phyloP scores from a whole-genome alignment of 768 basidiomycete species.

The Hypholoma sublateritium region DNA sequence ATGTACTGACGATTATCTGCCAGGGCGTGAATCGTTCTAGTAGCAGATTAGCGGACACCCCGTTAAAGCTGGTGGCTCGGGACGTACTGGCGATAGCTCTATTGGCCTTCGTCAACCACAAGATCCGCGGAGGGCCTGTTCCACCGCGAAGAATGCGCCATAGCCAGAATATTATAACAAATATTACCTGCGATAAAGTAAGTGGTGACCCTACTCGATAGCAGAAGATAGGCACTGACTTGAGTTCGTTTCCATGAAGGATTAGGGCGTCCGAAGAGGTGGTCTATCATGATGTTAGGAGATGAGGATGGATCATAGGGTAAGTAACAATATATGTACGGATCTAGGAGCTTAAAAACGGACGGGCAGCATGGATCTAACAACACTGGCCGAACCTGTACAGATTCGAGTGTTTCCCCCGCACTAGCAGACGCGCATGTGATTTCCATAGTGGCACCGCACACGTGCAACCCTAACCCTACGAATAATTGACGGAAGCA shows the following conservation, averaged over 20 bases:
- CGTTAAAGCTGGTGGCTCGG: background rate
- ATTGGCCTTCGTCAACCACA: slow-evolving; percentile 63
- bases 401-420: background rate
- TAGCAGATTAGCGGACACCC: background rate
- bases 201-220: background rate
- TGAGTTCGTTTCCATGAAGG: slow-evolving; percentile 89
- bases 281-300: slow-evolving; percentile 78
- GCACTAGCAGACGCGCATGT: slow-evolving; percentile 16
- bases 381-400: background rate
- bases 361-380: slow-evolving; percentile 12
- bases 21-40: slow-evolving; percentile 90
- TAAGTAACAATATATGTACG: slow-evolving; percentile 7
- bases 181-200: slow-evolving; percentile 61
- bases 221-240: slow-evolving; percentile 35
- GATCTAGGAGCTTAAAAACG: slow-evolving; percentile 11
- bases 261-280: slow-evolving; percentile 83
- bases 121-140: slow-evolving; percentile 60
- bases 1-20: slow-evolving; percentile 86
- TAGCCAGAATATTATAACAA: slow-evolving; percentile 91
- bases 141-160: slow-evolving; percentile 74
- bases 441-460: slow-evolving; percentile 9
- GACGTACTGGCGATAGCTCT: slow-evolving; percentile 53
- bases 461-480: slow-evolving; percentile 23
- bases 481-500: background rate
- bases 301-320: slow-evolving; percentile 12